A percentile compares a stretch with the other conserved stretches of the same genome.
Evolutionary conservation across 257 asterid species (phyloP).

Genomic region (Galeopsis tetrahit): DNA sequence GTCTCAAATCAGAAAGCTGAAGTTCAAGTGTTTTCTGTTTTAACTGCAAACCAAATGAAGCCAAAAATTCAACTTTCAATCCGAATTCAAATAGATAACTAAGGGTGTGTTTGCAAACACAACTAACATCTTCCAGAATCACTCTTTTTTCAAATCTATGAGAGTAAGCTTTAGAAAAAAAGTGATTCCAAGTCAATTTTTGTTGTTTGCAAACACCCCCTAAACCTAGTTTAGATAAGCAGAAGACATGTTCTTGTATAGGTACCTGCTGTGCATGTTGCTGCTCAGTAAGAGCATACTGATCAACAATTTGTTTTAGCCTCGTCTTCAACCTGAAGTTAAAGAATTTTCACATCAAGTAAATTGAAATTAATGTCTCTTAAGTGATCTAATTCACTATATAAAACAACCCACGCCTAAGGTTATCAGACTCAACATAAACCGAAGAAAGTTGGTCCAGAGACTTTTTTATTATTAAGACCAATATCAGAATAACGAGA

Average conservation of each 20-base stretch:
- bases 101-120: not conserved
- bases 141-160: too few relatives aligned
- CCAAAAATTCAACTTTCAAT: slow-evolving; percentile 20
- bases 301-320: slow-evolving; percentile 84
- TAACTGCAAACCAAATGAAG: slow-evolving; percentile 57
- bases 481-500: too few relatives aligned
- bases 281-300: slow-evolving; percentile 85
- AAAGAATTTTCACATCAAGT: slow-evolving; percentile 13
- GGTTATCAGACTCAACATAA: not conserved
- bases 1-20: slow-evolving; percentile 89
- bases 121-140: too few relatives aligned
- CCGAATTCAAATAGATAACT: slow-evolving; percentile 27
- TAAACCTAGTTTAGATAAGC: not conserved
- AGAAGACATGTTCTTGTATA: slow-evolving; percentile 23
- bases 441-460: not conserved
- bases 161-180: too few relatives aligned
- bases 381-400: not conserved
- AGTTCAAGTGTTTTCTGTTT: slow-evolving; percentile 93
- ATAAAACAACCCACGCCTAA: not conserved
- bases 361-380: slow-evolving; percentile 1
- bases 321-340: slow-evolving; percentile 80
- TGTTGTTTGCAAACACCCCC: too few relatives aligned
- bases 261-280: slow-evolving; percentile 82
- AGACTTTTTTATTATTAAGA: not conserved
- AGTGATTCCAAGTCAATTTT: too few relatives aligned